phyloP scores from a whole-genome alignment of 495 filamentous ascomycete species.

The Penicillium arizonense region DNA sequence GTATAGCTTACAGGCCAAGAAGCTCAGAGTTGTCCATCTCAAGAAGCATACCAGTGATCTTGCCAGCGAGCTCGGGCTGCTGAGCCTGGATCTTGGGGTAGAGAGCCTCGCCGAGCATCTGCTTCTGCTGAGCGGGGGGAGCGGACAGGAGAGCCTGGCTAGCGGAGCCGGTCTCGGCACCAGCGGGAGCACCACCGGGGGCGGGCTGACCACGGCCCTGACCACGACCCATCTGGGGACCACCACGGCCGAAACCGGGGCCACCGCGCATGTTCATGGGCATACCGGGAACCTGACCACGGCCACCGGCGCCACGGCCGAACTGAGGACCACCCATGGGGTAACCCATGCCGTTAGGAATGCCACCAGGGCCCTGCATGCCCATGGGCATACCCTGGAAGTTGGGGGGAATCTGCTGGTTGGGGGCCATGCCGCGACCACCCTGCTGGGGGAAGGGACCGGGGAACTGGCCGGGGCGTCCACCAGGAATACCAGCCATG shows the following conservation, averaged over 20 bases:
- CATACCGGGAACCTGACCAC: slow-evolving; percentile 74
- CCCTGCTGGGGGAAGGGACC: slow-evolving; percentile 79
- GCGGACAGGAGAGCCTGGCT: slow-evolving; percentile 48
- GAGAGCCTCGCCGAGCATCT: slow-evolving; percentile 93
- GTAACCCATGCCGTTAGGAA: slow-evolving; percentile 55
- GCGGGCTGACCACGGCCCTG: slow-evolving; percentile 43
- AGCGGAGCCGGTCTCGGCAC: slow-evolving; percentile 24
- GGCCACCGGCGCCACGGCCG: slow-evolving; percentile 71
- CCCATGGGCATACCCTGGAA: slow-evolving; percentile 80
- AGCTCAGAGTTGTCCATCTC: slow-evolving; percentile 98
- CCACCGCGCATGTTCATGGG: slow-evolving; percentile 73
- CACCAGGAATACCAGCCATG: slow-evolving; percentile 77
- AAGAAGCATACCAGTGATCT: slow-evolving; percentile 99
- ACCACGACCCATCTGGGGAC: slow-evolving; percentile 53
- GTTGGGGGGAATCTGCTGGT: slow-evolving; percentile 77
- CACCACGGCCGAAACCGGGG: slow-evolving; percentile 56
- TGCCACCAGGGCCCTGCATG: slow-evolving; percentile 61
- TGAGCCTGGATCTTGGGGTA: slow-evolving; percentile 96
- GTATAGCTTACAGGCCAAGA: slow-evolving; percentile 81
- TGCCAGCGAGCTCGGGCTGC: slow-evolving; percentile 93
- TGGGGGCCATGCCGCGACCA: slow-evolving; percentile 73
- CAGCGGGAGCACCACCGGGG: slow-evolving; percentile 28
- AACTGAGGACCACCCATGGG: slow-evolving; percentile 49
- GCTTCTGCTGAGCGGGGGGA: slow-evolving; percentile 82
- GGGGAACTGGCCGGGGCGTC: slow-evolving; percentile 81